Evolutionary conservation across 2,329 filamentous ascomycete genomes (phyloP).

Genomic region (Endoconidiophora laricicola): DNA sequence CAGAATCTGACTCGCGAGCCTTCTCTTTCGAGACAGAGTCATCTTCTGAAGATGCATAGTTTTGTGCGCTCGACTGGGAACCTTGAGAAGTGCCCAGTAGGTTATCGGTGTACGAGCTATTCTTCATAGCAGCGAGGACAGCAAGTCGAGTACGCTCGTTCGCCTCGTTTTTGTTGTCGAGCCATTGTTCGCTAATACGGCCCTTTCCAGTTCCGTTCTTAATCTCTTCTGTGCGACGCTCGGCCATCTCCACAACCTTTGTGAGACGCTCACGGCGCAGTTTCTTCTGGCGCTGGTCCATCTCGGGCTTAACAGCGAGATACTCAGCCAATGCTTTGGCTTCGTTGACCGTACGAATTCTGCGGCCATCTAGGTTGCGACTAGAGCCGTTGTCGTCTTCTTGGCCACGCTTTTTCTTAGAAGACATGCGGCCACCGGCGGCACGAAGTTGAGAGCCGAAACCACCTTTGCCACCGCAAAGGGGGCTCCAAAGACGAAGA

Average conservation of each 20-base stretch:
- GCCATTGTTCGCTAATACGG: conserved; percentile 76
- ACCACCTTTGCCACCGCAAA: conserved; percentile 90
- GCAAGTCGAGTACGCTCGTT: conserved; percentile 68
- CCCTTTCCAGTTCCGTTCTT: conserved; percentile 49
- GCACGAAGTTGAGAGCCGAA: conserved; percentile 95
- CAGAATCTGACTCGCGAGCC: conserved; percentile 15
- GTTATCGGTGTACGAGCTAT: conserved; percentile 45
- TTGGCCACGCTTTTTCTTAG: conserved; percentile 70
- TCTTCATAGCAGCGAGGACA: conserved; percentile 52
- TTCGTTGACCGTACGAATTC: conserved; percentile 81
- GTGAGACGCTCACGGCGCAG: conserved; percentile 72
- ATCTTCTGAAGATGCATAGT: conserved; percentile 19
- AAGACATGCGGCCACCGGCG: conserved; percentile 94
- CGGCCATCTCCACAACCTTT: conserved; percentile 69
- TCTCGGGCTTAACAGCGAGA: conserved; percentile 85
- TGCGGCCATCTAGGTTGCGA: conserved; percentile 79
- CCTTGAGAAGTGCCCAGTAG: conserved; percentile 33
- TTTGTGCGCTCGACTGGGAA: conserved; percentile 24
- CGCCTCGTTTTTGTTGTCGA: conserved; percentile 85
- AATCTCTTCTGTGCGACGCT: conserved; percentile 69
- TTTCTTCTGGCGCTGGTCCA: conserved; percentile 89
- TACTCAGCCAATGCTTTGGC: conserved; percentile 93
- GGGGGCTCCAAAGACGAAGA: conserved; percentile 59
- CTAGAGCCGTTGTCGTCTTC: conserved; percentile 79
- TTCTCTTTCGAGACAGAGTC: conserved; percentile 14